Evolutionary conservation across 306 rosid genomes (phyloP).

Genomic region (Cucurbita pepo): DNA sequence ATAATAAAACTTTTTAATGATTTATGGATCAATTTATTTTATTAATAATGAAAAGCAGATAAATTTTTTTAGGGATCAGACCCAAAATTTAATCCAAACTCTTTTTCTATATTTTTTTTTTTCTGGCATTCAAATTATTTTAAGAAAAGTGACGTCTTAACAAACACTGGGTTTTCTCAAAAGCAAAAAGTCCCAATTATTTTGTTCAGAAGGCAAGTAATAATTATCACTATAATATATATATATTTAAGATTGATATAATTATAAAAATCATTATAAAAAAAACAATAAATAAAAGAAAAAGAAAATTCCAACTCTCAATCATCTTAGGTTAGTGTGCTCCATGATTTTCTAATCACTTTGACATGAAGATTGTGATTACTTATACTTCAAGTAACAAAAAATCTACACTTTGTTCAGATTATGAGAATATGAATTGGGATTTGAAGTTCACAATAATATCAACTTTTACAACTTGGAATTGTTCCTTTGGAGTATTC

Average conservation of each 20-base stretch:
- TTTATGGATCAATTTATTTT: neutral
- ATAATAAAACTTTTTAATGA: neutral
- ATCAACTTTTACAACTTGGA: neutral
- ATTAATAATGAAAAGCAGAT: neutral
- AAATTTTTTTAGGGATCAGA: neutral
- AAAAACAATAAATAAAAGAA: neutral
- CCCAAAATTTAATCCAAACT: neutral
- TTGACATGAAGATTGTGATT: neutral
- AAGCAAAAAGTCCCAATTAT: neutral
- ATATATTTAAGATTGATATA: no score
- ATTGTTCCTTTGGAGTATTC: neutral
- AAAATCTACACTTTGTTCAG: neutral
- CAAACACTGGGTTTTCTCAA: neutral
- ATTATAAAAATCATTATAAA: neutral
- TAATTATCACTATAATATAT: neutral
- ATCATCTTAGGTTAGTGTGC: neutral
- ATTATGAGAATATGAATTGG: neutral
- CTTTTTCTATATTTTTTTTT: neutral
- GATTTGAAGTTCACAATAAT: neutral
- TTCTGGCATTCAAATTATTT: neutral
- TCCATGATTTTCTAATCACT: constrained; percentile 1
- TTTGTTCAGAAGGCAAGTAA: neutral
- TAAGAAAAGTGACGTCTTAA: neutral
- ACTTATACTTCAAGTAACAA: neutral
- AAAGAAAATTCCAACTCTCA: neutral